Evolutionary conservation across 1,284 basidiomycete species (phyloP), one percentile per base, ranked within the genome.

Genomic region (Sparassis latifolia): DNA sequence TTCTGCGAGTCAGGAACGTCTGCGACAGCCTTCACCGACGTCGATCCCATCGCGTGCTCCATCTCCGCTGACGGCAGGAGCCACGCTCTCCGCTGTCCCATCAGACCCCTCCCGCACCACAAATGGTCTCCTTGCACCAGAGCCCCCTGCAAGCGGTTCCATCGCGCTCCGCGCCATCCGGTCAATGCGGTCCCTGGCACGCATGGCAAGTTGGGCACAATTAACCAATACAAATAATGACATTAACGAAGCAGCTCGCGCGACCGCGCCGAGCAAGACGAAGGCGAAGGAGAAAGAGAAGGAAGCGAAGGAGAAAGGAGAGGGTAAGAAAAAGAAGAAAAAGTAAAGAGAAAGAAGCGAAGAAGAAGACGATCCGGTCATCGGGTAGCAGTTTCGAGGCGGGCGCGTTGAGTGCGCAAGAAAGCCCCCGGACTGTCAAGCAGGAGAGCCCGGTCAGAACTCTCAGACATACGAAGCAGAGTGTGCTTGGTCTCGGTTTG

Each of bases 121-220:
- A 2, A 50, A 54, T 31, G 72, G 70, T 2, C 58, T 76, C 3
- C 66, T 75, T 10, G 69, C 69, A 0, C 66, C 69, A 10, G 55
- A 53, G 10, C 52, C 48, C 3, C 52, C 51, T 4, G 51, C 56
- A n/a, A 55, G 70, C 29, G 78, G 77, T 35, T 88, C 84, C 0
- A 84, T 90, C 46, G 87, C 87, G 0, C 50, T 89, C 12, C 79
- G 87, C 10, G 86, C 88, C 2, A 89, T 89, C 70, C 74, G 81
- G 39, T 84, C 80, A 20, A 80, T 89, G 57, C 72, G 81, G 33
- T 84, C 82, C 2, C 67, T 90, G 47, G 86, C 88, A 3, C 69
- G 80, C 40, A 79, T 90, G 46, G 77, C 80, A 1, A 82, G 80
- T 58, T 87, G 86, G 84, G 77, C 77, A 9, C 81, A 83, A 57